A percentile compares a stretch with the other conserved stretches of the same genome.
phyloP scores from a whole-genome alignment of 768 basidiomycete species.

The Termitomyces sp. region DNA sequence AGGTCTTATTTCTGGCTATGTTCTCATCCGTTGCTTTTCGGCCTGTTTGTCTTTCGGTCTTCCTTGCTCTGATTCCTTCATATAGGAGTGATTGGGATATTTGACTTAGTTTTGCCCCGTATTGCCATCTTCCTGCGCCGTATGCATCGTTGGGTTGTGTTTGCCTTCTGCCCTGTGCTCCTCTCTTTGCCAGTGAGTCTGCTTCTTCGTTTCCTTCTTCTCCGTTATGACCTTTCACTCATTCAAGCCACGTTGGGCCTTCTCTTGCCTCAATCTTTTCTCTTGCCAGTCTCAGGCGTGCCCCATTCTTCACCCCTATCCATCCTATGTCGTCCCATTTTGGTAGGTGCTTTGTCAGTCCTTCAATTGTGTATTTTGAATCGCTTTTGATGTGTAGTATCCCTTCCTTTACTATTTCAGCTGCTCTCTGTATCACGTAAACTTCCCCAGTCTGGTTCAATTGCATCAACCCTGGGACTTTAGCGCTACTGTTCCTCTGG shows the following conservation, averaged over 20 bases:
- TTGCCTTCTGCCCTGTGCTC: fast-evolving
- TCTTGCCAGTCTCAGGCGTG: not conserved
- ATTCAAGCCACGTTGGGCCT: not conserved
- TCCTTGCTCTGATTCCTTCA: not conserved
- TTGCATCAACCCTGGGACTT: not conserved
- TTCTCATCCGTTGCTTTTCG: not conserved
- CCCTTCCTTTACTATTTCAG: not conserved
- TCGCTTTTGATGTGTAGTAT: not conserved
- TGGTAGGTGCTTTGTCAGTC: not conserved
- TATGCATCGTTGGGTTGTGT: not conserved
- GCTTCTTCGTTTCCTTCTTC: not conserved
- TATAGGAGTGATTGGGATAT: not conserved
- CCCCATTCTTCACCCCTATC: not conserved
- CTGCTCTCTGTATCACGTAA: not conserved
- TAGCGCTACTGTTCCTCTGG: not conserved
- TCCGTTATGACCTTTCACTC: not conserved
- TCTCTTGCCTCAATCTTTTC: not conserved
- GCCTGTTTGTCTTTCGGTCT: fast-evolving
- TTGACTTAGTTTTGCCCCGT: not conserved
- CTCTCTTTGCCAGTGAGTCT: not conserved
- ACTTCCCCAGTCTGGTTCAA: not conserved
- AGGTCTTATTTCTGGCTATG: not conserved
- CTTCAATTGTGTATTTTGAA: not conserved
- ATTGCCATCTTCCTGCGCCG: not conserved
- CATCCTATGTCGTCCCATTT: not conserved